These are phyloP conservation scores for Boletus vermiculosoides DNA, from an alignment of 768 basidiomycete genomes.

Conservation along the genomic window DNA sequence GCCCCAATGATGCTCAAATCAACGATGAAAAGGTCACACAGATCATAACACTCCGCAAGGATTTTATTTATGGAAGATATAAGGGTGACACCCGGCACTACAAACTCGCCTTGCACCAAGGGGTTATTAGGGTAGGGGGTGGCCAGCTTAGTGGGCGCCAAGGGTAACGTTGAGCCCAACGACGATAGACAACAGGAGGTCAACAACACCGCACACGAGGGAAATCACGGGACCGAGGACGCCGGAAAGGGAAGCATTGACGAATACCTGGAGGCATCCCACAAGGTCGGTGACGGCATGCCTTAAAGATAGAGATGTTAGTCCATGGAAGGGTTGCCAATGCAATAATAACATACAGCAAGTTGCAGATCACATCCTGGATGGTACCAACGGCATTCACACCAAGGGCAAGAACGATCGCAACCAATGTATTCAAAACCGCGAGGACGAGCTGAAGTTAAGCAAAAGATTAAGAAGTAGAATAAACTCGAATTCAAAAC, in stretches of 20 bases:
- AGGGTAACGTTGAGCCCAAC: neutral
- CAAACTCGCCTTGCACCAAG: constrained; percentile 14
- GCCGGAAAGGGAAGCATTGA: neutral
- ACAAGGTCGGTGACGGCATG: constrained; percentile 5
- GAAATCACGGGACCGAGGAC: constrained; percentile 9
- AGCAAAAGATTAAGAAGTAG: neutral
- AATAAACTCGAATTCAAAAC: accelerated
- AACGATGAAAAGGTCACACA: neutral
- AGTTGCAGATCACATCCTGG: neutral
- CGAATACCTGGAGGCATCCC: constrained; percentile 11
- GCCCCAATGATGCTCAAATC: neutral
- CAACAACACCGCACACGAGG: neutral
- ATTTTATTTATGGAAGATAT: neutral
- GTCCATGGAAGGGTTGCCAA: neutral
- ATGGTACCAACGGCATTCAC: neutral
- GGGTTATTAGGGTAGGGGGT: neutral
- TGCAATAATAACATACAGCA: constrained; percentile 12
- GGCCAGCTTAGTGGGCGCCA: neutral
- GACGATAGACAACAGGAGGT: constrained; percentile 5
- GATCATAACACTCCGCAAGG: neutral
- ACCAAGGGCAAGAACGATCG: neutral
- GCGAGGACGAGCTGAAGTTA: constrained; percentile 2
- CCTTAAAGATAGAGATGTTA: neutral
- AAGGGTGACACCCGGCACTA: constrained; percentile 8
- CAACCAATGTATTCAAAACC: constrained; percentile 8